Evolutionary conservation across 31 red algal species (phyloP).

Genomic region (Odonthalia washingtoniensis): DNA sequence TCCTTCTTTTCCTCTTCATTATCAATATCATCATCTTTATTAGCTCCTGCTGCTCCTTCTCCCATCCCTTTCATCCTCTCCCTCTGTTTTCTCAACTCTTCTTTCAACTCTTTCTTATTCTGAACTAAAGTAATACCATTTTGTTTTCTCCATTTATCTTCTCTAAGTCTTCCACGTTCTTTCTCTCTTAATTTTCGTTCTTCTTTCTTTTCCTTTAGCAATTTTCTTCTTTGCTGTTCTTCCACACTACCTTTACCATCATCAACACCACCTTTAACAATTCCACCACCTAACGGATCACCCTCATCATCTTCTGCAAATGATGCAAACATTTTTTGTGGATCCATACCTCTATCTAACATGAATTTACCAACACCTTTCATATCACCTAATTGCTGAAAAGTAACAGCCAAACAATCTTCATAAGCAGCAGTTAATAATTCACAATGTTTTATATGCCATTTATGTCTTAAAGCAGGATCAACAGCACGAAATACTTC

Average conservation of each 20-base stretch:
- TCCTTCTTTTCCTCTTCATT: too few species aligned
- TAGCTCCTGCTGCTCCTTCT: too few species aligned
- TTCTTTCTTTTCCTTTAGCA: neutral
- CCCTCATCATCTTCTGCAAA: conserved; percentile 20
- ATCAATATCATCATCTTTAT: too few species aligned
- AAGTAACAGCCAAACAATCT: conserved; percentile 52
- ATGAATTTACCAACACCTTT: conserved; percentile 27
- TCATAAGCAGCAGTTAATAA: conserved; percentile 35
- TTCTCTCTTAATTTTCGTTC: neutral
- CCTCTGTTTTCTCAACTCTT: too few species aligned
- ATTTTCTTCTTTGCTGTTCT: neutral
- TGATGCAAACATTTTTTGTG: conserved; percentile 14
- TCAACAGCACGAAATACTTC: conserved; percentile 76
- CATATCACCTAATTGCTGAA: conserved; percentile 51
- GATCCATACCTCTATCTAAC: conserved; percentile 30
- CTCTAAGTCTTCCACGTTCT: neutral
- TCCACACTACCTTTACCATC: neutral
- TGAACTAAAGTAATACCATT: neutral
- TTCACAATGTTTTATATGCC: conserved; percentile 75
- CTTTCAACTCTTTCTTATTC: neutral
- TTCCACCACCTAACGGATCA: neutral
- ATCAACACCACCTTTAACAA: neutral
- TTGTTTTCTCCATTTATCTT: neutral
- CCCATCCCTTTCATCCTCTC: too few species aligned
- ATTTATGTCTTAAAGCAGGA: conserved; percentile 74